Conservation (phyloP, 805 yeast genomes). For the Candida takata region DNA sequence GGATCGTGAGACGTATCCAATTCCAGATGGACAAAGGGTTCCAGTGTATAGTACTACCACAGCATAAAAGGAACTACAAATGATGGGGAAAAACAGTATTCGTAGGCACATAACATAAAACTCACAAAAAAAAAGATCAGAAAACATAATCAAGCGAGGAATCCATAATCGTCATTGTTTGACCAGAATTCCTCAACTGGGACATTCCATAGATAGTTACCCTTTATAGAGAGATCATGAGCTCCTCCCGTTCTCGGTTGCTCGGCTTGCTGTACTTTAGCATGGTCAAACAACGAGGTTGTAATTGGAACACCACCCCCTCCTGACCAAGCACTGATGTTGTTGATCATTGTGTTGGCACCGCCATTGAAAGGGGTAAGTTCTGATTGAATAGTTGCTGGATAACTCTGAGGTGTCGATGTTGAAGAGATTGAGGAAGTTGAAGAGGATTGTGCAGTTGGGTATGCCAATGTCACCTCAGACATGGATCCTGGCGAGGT, state of each 20-base stretch:
- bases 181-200: constrained; percentile 43
- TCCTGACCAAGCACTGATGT: constrained; percentile 56
- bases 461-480: not conserved
- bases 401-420: constrained; percentile 13
- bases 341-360: constrained; percentile 53
- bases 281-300: constrained; percentile 21
- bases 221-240: not conserved
- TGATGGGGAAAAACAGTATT: not conserved
- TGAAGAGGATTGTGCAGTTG: constrained; percentile 3
- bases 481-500: not conserved
- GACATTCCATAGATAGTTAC: constrained; percentile 21
- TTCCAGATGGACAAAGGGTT: constrained; percentile 20
- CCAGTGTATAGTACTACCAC: constrained; percentile 4
- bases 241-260: constrained; percentile 1
- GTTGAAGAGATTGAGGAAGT: constrained; percentile 10
- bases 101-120: not conserved
- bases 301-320: constrained; percentile 30
- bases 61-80: not conserved
- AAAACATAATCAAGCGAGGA: constrained; percentile 26
- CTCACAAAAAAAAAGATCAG: not conserved
- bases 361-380: constrained; percentile 31
- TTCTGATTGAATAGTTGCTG: constrained; percentile 12
- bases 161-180: constrained; percentile 42
- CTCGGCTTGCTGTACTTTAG: constrained; percentile 4
- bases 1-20: constrained; percentile 17